Percentiles rank a stretch among this genome's conserved stretches.
Conservation (phyloP, 352 stramenopile species). For the Phytopythium boreale region DNA sequence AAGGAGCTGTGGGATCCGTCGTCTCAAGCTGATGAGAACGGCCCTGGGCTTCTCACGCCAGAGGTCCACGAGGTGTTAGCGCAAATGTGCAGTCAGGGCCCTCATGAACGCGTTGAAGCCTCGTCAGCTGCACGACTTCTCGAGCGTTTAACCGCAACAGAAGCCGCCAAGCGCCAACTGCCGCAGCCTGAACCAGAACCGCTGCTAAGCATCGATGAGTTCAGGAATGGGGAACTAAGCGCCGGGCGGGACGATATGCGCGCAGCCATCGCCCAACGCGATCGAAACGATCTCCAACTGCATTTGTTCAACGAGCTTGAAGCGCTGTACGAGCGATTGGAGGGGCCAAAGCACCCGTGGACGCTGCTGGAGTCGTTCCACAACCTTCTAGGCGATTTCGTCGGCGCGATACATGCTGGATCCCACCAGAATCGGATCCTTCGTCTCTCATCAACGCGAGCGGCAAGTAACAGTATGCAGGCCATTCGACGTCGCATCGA, state of each 20-base stretch:
- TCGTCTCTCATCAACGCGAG: too few species aligned
- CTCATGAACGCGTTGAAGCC: conserved; percentile 14
- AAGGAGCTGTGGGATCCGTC: too few species aligned
- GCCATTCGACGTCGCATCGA: too few species aligned
- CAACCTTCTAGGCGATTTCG: background rate
- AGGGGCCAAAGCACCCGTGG: background rate
- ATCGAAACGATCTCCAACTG: background rate
- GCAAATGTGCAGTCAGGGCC: conserved; percentile 27
- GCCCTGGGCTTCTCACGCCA: background rate
- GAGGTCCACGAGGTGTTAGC: conserved; percentile 17
- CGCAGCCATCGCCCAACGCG: background rate
- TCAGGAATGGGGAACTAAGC: background rate
- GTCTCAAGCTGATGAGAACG: conserved; percentile 2
- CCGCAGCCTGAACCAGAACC: background rate
- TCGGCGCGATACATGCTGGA: too few species aligned
- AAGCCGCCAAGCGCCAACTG: background rate
- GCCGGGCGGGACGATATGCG: background rate
- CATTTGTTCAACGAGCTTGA: background rate
- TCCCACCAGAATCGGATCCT: too few species aligned
- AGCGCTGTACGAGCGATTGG: background rate
- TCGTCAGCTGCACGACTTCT: conserved; percentile 6
- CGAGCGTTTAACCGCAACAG: background rate
- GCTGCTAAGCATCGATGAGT: background rate
- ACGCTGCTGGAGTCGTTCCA: background rate
- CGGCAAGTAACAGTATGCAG: too few species aligned